Base-by-base conservation (phyloP, 2,329 filamentous ascomycete genomes). In the Neofusicoccum kwambonambiense region DNA sequence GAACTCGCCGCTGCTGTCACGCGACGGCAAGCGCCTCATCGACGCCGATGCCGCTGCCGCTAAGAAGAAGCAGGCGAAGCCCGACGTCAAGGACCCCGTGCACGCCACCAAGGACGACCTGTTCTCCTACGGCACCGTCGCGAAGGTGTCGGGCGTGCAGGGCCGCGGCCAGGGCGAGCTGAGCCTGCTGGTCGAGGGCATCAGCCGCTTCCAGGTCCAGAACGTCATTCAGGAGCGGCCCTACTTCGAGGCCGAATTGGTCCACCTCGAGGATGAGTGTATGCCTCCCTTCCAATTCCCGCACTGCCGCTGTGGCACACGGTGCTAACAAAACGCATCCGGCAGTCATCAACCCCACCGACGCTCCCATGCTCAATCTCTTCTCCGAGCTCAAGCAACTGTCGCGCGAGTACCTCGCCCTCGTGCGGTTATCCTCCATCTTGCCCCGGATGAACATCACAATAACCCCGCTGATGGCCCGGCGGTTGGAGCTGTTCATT, bases 401-500 rank as follows among this genome's bases (percentile, higher is more conserved):
- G 50, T 96, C 93, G 5, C 86, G 91, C 67, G 94, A 98, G 77
- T 86, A 98, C 47, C 86, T 98, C 27, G 90, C 91, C 1, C 86
- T 97, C 27, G 83, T 98, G 35, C 86, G 93, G 58, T 85, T 98
- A 6, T 93, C 92, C 1, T 91, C 93, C 1, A 85, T 97, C n/a
- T 82, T 97, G 15, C 88, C 91, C 17, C 87, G 91, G 65, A 86
- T 88, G 31, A 81, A 84, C 54, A 83, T 86, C 22, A 62, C 57
- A 12, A 62, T 62, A 37, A 65, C 47, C 11, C 84, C 87, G 3
- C 80, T 98, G 15, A 84, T 98, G 61, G 92, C 92, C 0, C 87
- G 93, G 58, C 87, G 93, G 61, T 86, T 99, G 49, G 93, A 98
- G 73, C 80, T 93, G 62, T 95, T 92, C 77, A 97, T 99, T 68